Evolutionary conservation across 139 green algal genomes (phyloP).

Genomic region (Choricystis sp.): DNA sequence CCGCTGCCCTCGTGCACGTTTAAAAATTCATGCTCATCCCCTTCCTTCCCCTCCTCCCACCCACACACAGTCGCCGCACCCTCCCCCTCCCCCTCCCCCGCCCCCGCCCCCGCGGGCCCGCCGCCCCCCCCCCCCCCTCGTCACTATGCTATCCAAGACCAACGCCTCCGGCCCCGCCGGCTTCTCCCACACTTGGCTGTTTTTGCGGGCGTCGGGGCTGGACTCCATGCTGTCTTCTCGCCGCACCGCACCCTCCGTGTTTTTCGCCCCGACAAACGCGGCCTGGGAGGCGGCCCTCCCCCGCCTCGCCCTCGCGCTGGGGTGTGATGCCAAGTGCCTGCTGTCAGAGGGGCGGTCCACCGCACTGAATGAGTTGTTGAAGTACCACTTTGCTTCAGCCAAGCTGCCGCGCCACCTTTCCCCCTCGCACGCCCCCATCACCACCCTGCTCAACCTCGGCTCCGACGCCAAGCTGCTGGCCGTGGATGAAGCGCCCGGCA

Average conservation of each 20-base stretch:
- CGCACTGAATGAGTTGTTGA: not conserved
- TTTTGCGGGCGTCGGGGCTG: not conserved
- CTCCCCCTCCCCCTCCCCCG: no score
- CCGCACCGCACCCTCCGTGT: not conserved
- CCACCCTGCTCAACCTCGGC: no score
- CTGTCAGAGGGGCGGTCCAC: not conserved
- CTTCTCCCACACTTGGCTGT: not conserved
- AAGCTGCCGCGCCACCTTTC: no score
- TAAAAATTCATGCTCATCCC: no score
- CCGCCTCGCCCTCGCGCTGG: not conserved
- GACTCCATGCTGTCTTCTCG: not conserved
- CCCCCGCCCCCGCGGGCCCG: no score
- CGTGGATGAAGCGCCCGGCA: not conserved
- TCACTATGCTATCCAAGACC: not conserved
- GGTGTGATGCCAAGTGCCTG: not conserved
- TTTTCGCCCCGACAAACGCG: not conserved
- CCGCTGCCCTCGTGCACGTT: no score
- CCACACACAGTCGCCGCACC: no score
- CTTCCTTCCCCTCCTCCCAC: no score
- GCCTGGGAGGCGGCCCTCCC: not conserved
- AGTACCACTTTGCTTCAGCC: not conserved
- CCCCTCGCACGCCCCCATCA: no score
- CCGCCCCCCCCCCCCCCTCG: not conserved
- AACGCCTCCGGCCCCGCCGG: not conserved
- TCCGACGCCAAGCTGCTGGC: not conserved